Evolutionary conservation across 2,329 filamentous ascomycete species (phyloP), one percentile per base, ranked within the genome.

Genomic region (Daldinia sp.): DNA sequence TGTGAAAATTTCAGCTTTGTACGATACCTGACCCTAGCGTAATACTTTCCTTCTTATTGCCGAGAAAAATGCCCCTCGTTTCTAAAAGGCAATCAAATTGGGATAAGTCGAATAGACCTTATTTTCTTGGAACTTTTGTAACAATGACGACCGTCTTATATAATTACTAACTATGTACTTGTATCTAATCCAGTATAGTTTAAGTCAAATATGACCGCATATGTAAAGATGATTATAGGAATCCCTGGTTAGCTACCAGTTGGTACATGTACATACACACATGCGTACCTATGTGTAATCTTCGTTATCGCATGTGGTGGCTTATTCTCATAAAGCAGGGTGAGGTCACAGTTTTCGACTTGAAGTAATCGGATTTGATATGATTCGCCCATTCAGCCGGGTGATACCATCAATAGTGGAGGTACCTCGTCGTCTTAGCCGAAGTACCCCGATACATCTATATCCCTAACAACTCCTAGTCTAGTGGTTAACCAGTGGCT

Each of bases 321-420:
- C 57, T 63, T 43, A 59, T 56, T 45, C 56, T 49, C 45, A 47
- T 19, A 13, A 65, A 61, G 65, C 49, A 65, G 53, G 53, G 70
- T 73, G 72, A 73, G 70, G 71, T 74, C 72, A 73, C 70, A 63
- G 35, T 29, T 55, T 58, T 66, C 15, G 30, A 49, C 55, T 52
- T 64, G 64, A 63, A 64, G 72, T 74, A 74, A 74, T 74, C 68
- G 71, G 68, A 55, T 67, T 15, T 19, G 11, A 37, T 66, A 61
- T 76, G 72, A 76, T 76, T 76, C 68, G 74, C 69, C 73, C 71
- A 63, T 69, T 73, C 64, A 71, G 52, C 74, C 73, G 73, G 66
- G 58, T 58, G 60, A 61, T 54, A 62, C 66, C 39, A 60, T 63
- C 10, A 21, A 48, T 39, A 37, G 63, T 63, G 60, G 63, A 67